Base-by-base conservation (phyloP, 2,329 filamentous ascomycete genomes). In the Cercospora beticola region DNA sequence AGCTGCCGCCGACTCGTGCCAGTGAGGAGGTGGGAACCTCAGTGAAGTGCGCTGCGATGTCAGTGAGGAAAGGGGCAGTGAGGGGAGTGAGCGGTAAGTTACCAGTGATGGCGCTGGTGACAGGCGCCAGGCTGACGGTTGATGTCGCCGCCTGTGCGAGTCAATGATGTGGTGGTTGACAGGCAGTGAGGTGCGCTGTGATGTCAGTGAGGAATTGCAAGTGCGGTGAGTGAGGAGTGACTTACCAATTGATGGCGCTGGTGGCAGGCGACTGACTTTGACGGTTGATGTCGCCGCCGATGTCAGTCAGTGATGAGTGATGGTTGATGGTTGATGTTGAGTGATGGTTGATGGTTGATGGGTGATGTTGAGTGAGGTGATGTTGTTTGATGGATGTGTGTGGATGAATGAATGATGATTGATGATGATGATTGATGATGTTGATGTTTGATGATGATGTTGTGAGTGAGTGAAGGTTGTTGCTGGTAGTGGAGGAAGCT, bases 371-470 rank as follows among this genome's bases (percentile, higher is more conserved):
- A 59, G 16, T 31, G 18, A 33, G 26, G 14, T 31, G 56, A 21
- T 33, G 56, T 59, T 59, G 56, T 58, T 58, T 58, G 56, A 54
- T 21, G 28, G 28, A 59, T 33, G 56, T 36, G 56, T 59, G 56
- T 54, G 12, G 23, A 30, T 59, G 56, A 58, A 28, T 58, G 56
- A 58, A 18, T 18, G 54, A 33, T 58, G 26, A 7, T 57, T 28
- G 28, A 31, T 57, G 54, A 58, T 58, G 14, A 23, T 30, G 54
- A 40, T 16, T 40, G 33, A 40, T 16, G 33, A 16, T 40, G 36
- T 8, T n/a, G 16, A n/a, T n/a, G 16, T 5, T n/a, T 40, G 16
- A 40, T 40, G 36, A 40, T 40, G 36, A 40, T 40, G 36, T n/a
- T 54, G 21, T 54, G 49, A 26, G 40, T 62, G 14, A 28, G 28